Evolutionary conservation across 2,329 filamentous ascomycete genomes (phyloP), one percentile per base, ranked within the genome.

Genomic region (Aspergillus carbonarius): DNA sequence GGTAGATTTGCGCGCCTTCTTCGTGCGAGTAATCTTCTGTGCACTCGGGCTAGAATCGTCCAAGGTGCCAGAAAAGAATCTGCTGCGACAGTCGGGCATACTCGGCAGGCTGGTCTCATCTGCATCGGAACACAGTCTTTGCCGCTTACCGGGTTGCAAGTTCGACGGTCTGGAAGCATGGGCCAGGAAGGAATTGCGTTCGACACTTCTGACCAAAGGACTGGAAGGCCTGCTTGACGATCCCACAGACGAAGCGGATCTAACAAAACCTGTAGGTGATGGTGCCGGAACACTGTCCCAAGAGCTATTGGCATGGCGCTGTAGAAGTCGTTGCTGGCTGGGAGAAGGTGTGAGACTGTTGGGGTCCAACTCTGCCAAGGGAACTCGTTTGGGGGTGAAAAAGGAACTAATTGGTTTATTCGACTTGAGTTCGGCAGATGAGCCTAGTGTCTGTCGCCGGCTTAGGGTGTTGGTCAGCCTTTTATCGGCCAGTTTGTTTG

Each of bases 301-400:
- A 12, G 82, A 81, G 20, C 70, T 77, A 42, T 76, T 79, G 51
- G 76, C 75, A 68, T 87, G 82, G 42, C 81, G 76, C 60, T 83
- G 77, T 23, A 89, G 73, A 10, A 87, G 56, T 54, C 54, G 60
- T 69, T 85, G 84, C 67, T 89, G 87, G 65, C 82, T 87, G 18
- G 86, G 86, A 8, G 87, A 88, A 20, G 84, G 85, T 0, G 84
- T 87, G 68, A 90, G 86, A 60, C 78, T 82, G 68, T 90, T 90
- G 0, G 85, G 84, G 69, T 89, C 86, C 20, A 90, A 75, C 69
- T 90, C 88, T 18, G 84, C 85, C 57, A 90, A 77, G 10, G 88
- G 87, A 34, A 79, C 82, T 3, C 88, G 82, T 66, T 81, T 85
- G 7, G 84, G 78, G 58, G 83, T 88, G 77, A 90, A 90, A 73